Evolutionary conservation across 140 eudicot genomes (phyloP).

Genomic region (Stevia rebaudiana): DNA sequence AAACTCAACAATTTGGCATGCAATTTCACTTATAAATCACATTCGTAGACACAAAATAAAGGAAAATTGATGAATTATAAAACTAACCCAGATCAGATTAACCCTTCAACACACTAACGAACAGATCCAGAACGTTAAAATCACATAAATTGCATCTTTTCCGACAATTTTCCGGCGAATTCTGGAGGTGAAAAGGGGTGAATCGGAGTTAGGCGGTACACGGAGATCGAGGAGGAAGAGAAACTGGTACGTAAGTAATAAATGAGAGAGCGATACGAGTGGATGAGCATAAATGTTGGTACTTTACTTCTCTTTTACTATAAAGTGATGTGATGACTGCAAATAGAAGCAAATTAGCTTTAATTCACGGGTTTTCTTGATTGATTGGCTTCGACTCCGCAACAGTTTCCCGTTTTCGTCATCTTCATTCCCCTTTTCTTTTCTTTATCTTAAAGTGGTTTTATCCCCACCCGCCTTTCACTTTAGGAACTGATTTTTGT

Average conservation of each 20-base stretch:
- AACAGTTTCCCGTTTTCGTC: background rate
- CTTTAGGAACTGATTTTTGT: background rate
- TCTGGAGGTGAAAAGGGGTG: slow-evolving; percentile 8
- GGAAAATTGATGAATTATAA: slow-evolving; percentile 3
- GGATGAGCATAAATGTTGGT: slow-evolving; percentile 33
- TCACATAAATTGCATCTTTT: slow-evolving; percentile 5
- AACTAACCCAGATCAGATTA: slow-evolving; percentile 23
- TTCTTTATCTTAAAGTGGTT: background rate
- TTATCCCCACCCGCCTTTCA: background rate
- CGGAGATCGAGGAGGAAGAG: slow-evolving; percentile 27
- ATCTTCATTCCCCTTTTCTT: background rate
- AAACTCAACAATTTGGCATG: background rate
- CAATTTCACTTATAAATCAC: background rate
- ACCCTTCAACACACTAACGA: slow-evolving; percentile 17
- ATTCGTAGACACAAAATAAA: background rate
- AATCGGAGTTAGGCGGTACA: slow-evolving; percentile 18
- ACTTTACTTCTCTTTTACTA: slow-evolving; percentile 17
- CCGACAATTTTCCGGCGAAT: background rate
- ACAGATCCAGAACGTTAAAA: slow-evolving; percentile 15
- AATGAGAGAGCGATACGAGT: slow-evolving; percentile 17
- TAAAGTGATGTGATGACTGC: slow-evolving; percentile 24
- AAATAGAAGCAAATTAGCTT: slow-evolving; percentile 20
- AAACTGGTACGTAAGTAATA: slow-evolving; percentile 17
- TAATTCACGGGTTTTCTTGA: slow-evolving; percentile 7
- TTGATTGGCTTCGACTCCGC: background rate